phyloP scores from a whole-genome alignment of 108 stramenopile genomes.

The Stephanodiscus triporus region DNA sequence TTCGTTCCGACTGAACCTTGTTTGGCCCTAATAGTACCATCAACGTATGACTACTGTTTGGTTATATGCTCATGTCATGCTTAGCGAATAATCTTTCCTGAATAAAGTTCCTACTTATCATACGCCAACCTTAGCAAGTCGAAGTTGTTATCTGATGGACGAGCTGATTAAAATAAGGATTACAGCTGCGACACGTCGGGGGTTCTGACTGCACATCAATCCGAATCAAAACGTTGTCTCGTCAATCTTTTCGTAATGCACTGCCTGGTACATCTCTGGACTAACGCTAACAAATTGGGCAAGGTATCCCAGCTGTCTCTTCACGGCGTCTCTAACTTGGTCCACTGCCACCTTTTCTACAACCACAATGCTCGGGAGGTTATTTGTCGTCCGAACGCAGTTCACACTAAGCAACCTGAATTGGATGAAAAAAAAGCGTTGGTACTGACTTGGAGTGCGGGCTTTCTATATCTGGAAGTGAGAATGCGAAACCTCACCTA shows the following conservation, averaged over 20 bases:
- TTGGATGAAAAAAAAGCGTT: background rate
- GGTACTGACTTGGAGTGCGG: background rate
- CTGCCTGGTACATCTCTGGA: conserved; percentile 64
- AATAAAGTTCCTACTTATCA: too few species aligned
- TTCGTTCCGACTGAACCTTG: too few species aligned
- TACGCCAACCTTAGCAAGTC: too few species aligned
- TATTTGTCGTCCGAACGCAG: conserved; percentile 71
- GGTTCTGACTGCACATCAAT: too few species aligned
- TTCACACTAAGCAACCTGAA: conserved; percentile 52
- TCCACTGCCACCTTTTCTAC: conserved; percentile 64
- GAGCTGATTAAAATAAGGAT: too few species aligned
- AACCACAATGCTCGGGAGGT: conserved; percentile 70
- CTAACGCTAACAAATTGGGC: conserved; percentile 70
- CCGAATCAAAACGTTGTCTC: conserved; percentile 45
- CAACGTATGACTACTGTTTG: too few species aligned
- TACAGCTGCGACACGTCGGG: too few species aligned
- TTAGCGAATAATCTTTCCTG: too few species aligned
- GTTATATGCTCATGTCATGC: too few species aligned
- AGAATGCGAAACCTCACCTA: conserved; percentile 5
- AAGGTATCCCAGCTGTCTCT: conserved; percentile 64
- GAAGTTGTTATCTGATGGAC: too few species aligned
- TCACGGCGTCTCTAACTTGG: conserved; percentile 60
- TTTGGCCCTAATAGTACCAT: too few species aligned
- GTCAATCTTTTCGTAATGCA: conserved; percentile 69
- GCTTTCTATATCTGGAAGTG: background rate